Evolutionary conservation across 768 basidiomycete genomes (phyloP), one percentile per base, ranked within the genome.

Genomic region (Mycena epipterygia): DNA sequence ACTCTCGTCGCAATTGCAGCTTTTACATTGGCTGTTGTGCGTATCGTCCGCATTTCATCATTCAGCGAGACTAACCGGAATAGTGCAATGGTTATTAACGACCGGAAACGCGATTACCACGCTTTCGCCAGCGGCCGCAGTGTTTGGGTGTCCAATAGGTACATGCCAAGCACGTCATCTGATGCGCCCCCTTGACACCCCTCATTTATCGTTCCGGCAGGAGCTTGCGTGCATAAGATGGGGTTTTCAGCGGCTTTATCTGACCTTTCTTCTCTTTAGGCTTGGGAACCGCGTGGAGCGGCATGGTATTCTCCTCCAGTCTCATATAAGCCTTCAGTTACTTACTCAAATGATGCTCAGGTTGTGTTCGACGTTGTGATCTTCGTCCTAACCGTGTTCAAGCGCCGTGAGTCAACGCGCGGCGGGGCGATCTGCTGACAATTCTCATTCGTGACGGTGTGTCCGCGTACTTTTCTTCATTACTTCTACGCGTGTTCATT

Each of bases 391-490:
- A 87, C 85, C 9, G 66, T 85, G 23, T 81, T 79, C 71, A 85
- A 84, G 77, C 84, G 5, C 71, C 84, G 21, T 71, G 67, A 11
- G 49, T 81, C 3, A 76, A 77, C 0, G 64, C 64, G 21, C 67
- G 71, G 29, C 76, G 74, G 16, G 64, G 76, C 25, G 76, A 67
- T 13, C 63, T 87, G 64, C n/a, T 84, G 23, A 66, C 67, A 29
- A 67, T 84, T 29, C 69, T 86, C 23, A 58, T 85, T 23, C 80
- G 85, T 46, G 85, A 86, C 76, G 85, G 85, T 84, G 64, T n/a
- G n/a, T n/a, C n/a, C 29, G 80, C 74, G 29, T 23, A 37, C 35
- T 37, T 6, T 37, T 16, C 55, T 51, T 29, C 30, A 3, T 0
- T 19, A 1, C 29, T 52, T 9, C 17, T 16, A 39, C 60, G 65